Conservation (phyloP, 805 yeast species). For the Peterozyma toletana region DNA sequence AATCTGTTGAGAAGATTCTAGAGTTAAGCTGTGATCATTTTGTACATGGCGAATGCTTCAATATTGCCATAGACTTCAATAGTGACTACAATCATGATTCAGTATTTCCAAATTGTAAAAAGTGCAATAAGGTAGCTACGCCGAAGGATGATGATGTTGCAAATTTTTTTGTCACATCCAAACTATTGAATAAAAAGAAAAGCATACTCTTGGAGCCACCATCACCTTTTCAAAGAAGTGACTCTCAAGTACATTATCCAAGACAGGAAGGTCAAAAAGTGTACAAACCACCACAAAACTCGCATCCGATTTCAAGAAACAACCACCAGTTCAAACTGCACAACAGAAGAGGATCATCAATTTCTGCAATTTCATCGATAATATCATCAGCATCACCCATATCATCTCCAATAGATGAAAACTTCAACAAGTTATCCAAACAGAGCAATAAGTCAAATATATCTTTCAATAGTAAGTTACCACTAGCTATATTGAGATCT, state of each 20-base stretch:
- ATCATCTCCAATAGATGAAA: conserved; percentile 1
- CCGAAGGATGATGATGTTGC: neutral
- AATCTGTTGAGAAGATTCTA: conserved; percentile 27
- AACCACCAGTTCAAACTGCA: conserved; percentile 17
- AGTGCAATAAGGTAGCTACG: neutral
- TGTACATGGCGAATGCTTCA: conserved; percentile 53
- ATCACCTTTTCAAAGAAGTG: neutral
- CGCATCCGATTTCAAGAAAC: neutral
- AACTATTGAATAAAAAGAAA: conserved; percentile 1
- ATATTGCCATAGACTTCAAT: conserved; percentile 26
- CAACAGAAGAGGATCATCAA: conserved; percentile 23
- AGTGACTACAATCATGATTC: neutral
- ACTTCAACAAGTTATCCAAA: too few species aligned
- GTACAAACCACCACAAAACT: neutral
- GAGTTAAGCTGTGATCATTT: conserved; percentile 47
- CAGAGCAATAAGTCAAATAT: neutral
- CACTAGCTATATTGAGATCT: conserved; percentile 11
- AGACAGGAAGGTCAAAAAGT: too few species aligned
- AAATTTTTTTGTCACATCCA: conserved; percentile 2
- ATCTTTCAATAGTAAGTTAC: neutral
- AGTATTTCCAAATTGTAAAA: neutral
- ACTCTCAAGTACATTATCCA: too few species aligned
- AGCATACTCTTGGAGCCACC: conserved; percentile 9
- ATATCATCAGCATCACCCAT: conserved; percentile 21
- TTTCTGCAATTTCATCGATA: conserved; percentile 24